Evolutionary conservation across 2,329 filamentous ascomycete genomes (phyloP), one percentile per base, ranked within the genome.

Genomic region (Calonectria montana): DNA sequence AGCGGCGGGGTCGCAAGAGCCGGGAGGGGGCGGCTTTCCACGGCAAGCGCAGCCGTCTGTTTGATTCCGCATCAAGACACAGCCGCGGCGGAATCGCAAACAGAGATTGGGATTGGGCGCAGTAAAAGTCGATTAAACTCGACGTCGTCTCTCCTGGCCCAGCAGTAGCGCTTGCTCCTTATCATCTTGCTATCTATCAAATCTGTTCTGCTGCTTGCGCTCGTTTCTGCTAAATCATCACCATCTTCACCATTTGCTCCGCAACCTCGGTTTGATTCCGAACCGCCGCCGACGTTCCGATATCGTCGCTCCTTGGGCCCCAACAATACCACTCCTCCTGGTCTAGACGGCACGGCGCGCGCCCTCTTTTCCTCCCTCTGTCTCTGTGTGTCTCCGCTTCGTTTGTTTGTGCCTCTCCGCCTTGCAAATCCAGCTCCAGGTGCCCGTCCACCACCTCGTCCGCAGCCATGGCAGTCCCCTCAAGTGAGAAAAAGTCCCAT

Each of bases 11-110:
- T 53, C 45, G 75, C 70, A 66, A 73, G 69, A 69, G 47, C 71
- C 77, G 73, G 77, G 72, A 78, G 73, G 71, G 72, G 72, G 75
- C 77, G 77, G 77, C 74, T 79, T 79, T 69, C 74, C 71, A 70
- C 77, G 77, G 76, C 72, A 63, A 72, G 69, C 16, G 65, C 50
- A 37, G 50, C 53, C 27, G 31, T 29, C 3, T 43, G 29, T 68
- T 62, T 41, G 67, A 45, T 77, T 74, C 75, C 75, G 72, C 71
- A 69, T 31, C 50, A 35, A 64, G 29, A 39, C 43, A 31, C 62
- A 72, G 64, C 67, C 71, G 70, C 67, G 76, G 73, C 55, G 69
- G 37, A 73, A 48, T 43, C 27, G 35, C 15, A 39, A 21, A 35
- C 31, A 27, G 23, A 9, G 25, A 37, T 55, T 21, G 23, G 41